A percentile compares a stretch with the other conserved stretches of the same genome.
phyloP scores from a whole-genome alignment of 352 stramenopile species.

The Pythium folliculosum region DNA sequence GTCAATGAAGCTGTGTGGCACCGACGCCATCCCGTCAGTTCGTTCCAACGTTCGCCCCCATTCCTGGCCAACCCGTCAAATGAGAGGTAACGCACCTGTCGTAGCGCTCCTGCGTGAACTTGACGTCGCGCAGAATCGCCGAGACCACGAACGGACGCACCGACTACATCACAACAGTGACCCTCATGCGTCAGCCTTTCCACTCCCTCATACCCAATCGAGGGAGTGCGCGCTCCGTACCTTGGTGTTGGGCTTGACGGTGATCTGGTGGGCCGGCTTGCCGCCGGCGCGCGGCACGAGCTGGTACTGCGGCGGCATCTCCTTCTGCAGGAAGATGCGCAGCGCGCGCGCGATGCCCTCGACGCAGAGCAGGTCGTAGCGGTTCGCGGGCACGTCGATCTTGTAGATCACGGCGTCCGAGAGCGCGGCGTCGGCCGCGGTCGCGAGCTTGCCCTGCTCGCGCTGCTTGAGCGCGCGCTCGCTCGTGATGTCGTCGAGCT shows the following conservation, averaged over 20 bases:
- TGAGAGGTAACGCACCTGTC: constrained; percentile 54
- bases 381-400: constrained; percentile 99
- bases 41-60: neutral
- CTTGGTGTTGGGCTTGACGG: constrained; percentile 87
- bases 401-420: constrained; percentile 98
- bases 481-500: constrained; percentile 93
- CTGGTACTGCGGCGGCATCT: constrained; percentile 89
- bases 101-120: constrained; percentile 96
- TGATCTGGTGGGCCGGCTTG: constrained; percentile 75
- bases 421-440: constrained; percentile 42
- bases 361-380: constrained; percentile 99
- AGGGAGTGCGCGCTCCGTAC: constrained; percentile 19
- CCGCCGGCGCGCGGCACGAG: constrained; percentile 57
- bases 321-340: constrained; percentile 96
- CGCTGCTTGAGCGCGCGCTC: constrained; percentile 87
- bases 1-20: constrained; percentile 95
- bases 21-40: neutral
- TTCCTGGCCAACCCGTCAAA: neutral
- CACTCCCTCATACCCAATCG: neutral
- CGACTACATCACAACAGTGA: constrained; percentile 32
- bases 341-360: constrained; percentile 97
- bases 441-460: constrained; percentile 64
- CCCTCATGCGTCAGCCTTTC: neutral
- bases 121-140: constrained; percentile 96
- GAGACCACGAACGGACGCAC: constrained; percentile 98